Evolutionary conservation across 345 rosid species (phyloP), one percentile per base, ranked within the genome.

Genomic region (Capsella bursapastoris): DNA sequence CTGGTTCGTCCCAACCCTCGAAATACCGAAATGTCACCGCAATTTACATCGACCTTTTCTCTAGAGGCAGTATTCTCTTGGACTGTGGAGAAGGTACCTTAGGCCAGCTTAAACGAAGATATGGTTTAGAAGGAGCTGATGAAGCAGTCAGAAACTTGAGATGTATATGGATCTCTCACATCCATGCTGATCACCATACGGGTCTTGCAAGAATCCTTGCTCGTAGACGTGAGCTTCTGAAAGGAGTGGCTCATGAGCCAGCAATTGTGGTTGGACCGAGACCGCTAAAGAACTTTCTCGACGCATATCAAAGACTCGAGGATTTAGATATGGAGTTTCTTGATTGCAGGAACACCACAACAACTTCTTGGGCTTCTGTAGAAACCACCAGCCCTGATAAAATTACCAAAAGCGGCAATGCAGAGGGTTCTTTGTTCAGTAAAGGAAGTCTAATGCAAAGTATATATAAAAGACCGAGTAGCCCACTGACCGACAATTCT

Each of bases 71-170:
- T 72, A 53, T 95, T 68, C 88, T 95, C 58, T 84, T 92, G 63
- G 98, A 95, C 70, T 95, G 98, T 49, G 97, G 99, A 57, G 99
- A 95, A 88, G 99, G 98, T 65, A 92, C 98, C 34, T 78, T 95
- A 34, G 98, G 97, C 56, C 98, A 95, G 80, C 89, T 92, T 80
- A 95, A 90, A 82, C 85, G 99, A 70, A 90, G 99, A 72, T 92
- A 86, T 70, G 96, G 97, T 62, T 74, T 90, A 55, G 85, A 85
- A 76, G 98, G 92, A 49, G 99, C 98, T 45, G 96, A 95, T 60
- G 72, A 76, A 55, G 89, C 89, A 12, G 83, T 92, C 68, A 86
- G 84, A 83, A 86, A 85, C 61, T 85, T 95, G 62, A 86, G 70
- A 66, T 92, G 89, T 50, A 86, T 88, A 68, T 95, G 99, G 98